Evolutionary conservation across 2,329 filamentous ascomycete species (phyloP).

Genomic region (Ophiostoma perfectum): DNA sequence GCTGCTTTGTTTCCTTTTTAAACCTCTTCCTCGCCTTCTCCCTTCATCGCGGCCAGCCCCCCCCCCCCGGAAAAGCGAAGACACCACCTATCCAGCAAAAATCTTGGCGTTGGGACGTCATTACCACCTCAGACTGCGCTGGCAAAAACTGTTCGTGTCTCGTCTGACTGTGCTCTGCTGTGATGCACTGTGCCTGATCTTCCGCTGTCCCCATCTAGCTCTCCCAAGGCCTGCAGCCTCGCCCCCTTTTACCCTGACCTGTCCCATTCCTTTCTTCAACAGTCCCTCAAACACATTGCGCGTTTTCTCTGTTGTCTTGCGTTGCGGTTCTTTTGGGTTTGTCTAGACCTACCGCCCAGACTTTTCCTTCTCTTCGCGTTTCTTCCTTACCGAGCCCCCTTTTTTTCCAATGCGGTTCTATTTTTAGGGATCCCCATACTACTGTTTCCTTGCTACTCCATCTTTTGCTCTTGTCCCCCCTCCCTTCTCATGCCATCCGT

Average conservation of each 20-base stretch:
- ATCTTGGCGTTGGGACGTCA: constrained; percentile 21
- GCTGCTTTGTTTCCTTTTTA: background rate
- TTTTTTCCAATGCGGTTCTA: constrained; percentile 20
- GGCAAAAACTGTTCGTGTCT: background rate
- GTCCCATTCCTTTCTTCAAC: background rate
- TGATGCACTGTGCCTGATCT: background rate
- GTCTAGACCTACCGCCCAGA: background rate
- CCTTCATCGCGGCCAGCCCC: too few species aligned
- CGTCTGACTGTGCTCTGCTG: background rate
- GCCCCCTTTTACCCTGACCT: background rate
- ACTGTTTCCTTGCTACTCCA: constrained; percentile 4
- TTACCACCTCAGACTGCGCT: constrained; percentile 12
- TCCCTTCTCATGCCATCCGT: constrained; percentile 31
- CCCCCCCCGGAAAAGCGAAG: too few species aligned
- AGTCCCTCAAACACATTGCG: background rate
- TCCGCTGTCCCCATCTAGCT: background rate
- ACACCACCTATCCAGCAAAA: too few species aligned
- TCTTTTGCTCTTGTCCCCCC: constrained; percentile 28
- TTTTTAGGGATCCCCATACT: constrained; percentile 20
- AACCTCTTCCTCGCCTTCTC: background rate
- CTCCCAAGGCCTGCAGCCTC: background rate
- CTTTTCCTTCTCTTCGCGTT: constrained; percentile 15
- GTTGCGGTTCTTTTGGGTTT: background rate
- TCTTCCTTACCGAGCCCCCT: constrained; percentile 17
- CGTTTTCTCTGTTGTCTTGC: background rate